Base-by-base conservation (phyloP, 139 green algal species). In the Closterium sp. region DNA sequence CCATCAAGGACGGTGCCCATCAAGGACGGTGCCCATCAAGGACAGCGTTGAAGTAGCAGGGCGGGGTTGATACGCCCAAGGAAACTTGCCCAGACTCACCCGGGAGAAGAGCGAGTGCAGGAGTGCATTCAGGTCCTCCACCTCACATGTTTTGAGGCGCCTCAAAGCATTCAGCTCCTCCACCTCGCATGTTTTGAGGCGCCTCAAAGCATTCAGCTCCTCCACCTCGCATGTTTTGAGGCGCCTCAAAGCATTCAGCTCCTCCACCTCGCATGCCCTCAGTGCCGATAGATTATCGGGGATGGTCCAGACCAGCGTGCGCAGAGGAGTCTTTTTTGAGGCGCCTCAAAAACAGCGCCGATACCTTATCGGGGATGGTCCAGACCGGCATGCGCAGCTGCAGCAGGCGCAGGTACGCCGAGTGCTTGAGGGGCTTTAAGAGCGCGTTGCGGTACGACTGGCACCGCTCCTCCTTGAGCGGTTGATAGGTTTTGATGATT, bases 371-470 rank as follows among this genome's bases (percentile, higher is more conserved):
- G 2, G 96, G 93, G 4, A 93, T 31, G 33, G 36, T 55, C 91
- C 90, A 96, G 30, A 92, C 87, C 30, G n/a, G 64, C 31, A 87
- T 3, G 86, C 93, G 94, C 31, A 98, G 92, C 38, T 92, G 89
- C 34, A 92, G 93, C 87, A 98, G 92, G 12, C 97, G 95, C 85
- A 96, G 84, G 94, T 97, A 98, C 90, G 86, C 93, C 33, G 96
- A 97, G 90, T 98, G 97, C 94, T 97, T 94, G 33, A 91, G 32
- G 0, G 96, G 96, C 90, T 96, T 95, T 95, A 98, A 96, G 94
- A 97, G 96, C 33, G 94, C 95, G 94, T 99, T 99, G 85, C 94
- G 93, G 95, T 98, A 98, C 91, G 95, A 94, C 1, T 96, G 93
- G 32, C 95, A 88, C 85, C 97, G 90, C 43, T 94, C 94, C 94